phyloP scores from a whole-genome alignment of 2,329 filamentous ascomycete species.

The Tolypocladium cylindrosporum region DNA sequence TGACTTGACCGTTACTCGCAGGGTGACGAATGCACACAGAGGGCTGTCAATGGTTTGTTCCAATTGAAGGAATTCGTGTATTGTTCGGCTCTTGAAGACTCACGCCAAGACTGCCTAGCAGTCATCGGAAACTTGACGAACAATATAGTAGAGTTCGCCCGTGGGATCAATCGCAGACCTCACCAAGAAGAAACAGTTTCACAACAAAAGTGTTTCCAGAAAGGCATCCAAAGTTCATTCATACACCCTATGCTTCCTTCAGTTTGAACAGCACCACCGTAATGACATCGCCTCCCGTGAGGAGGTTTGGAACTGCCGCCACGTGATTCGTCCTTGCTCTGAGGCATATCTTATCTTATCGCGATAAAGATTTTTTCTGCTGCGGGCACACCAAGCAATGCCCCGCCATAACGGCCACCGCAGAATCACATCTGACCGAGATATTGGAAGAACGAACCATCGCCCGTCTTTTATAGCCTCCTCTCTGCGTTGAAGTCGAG shows the following conservation, averaged over 20 bases:
- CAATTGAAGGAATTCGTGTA: too few relatives aligned
- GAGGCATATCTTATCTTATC: not conserved
- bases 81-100: too few relatives aligned
- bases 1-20: not conserved
- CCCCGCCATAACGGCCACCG: not conserved
- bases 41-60: too few relatives aligned
- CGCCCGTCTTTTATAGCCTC: not conserved
- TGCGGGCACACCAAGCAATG: not conserved
- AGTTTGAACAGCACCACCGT: too few relatives aligned
- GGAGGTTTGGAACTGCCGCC: not conserved
- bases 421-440: not conserved
- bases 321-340: not conserved
- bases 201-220: too few relatives aligned
- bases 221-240: too few relatives aligned
- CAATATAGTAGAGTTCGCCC: too few relatives aligned
- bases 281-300: not conserved
- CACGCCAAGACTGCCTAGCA: too few relatives aligned
- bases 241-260: too few relatives aligned
- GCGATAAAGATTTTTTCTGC: not conserved
- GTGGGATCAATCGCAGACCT: too few relatives aligned
- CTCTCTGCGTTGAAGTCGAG: not conserved
- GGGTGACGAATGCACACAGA: too few relatives aligned
- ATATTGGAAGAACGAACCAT: not conserved
- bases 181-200: too few relatives aligned
- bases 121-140: not conserved